Conservation (phyloP, 2,329 filamentous ascomycete species). For the Dactylellina parvicollis region DNA sequence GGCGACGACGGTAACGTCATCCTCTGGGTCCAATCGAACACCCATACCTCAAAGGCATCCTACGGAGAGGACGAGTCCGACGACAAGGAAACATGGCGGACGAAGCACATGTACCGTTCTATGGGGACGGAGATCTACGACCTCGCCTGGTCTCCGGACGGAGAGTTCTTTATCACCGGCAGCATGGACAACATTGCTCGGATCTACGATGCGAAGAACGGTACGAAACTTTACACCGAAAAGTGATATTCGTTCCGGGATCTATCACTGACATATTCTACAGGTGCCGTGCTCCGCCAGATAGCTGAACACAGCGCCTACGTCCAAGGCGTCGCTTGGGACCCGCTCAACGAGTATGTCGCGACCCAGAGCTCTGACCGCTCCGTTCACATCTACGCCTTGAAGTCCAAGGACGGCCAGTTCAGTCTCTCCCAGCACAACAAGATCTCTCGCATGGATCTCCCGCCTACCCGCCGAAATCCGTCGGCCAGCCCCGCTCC, state of each 20-base stretch:
- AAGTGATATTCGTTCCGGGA: neutral
- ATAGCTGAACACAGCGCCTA: constrained; percentile 98
- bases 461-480: constrained; percentile 83
- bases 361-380: constrained; percentile 98
- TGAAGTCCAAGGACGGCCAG: constrained; percentile 95
- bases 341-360: constrained; percentile 96
- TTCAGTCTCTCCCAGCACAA: constrained; percentile 82
- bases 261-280: neutral
- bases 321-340: constrained; percentile 97
- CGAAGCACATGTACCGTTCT: constrained; percentile 97
- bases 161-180: constrained; percentile 92
- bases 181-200: constrained; percentile 99
- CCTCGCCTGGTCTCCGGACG: constrained; percentile 98
- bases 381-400: constrained; percentile 94
- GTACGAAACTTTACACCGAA: constrained; percentile 64
- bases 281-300: constrained; percentile 79
- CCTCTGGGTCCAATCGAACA: constrained; percentile 90
- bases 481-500: constrained; percentile 93
- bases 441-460: constrained; percentile 88
- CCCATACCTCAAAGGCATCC: constrained; percentile 67
- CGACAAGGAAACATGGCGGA: constrained; percentile 95
- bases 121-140: constrained; percentile 97
- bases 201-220: constrained; percentile 93
- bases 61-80: constrained; percentile 87
- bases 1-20: constrained; percentile 98